Evolutionary conservation across 1,284 basidiomycete species (phyloP).

Genomic region (Heterobasidion occidentale): DNA sequence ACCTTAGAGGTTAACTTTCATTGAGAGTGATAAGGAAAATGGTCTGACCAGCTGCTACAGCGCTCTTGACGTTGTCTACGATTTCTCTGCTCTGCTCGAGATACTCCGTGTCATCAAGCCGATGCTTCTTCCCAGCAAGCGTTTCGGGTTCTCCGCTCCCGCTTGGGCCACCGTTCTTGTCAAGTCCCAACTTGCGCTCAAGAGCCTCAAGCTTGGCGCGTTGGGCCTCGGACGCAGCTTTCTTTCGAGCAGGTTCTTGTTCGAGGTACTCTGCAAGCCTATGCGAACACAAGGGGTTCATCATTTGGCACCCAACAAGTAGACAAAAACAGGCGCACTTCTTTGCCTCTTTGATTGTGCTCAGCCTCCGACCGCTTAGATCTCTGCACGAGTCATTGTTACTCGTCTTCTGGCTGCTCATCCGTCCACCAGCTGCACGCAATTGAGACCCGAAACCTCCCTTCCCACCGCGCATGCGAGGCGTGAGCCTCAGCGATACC

Average conservation of each 20-base stretch:
- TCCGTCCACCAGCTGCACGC: constrained; percentile 92
- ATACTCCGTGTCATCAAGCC: constrained; percentile 89
- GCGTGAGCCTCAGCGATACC: constrained; percentile 57
- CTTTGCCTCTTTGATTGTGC: constrained; percentile 95
- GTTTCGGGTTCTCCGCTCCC: constrained; percentile 37
- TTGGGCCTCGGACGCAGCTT: constrained; percentile 73
- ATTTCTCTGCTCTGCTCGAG: constrained; percentile 90
- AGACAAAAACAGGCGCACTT: constrained; percentile 41
- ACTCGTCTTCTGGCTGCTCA: constrained; percentile 92
- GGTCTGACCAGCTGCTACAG: constrained; percentile 72
- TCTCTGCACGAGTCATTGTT: constrained; percentile 97
- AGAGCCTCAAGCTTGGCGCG: constrained; percentile 82
- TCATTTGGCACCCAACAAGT: background rate
- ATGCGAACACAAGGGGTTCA: background rate
- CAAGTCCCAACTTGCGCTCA: constrained; percentile 74
- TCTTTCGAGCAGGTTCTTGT: constrained; percentile 74
- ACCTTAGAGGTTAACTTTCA: constrained; percentile 7
- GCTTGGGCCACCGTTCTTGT: constrained; percentile 23
- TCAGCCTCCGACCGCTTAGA: constrained; percentile 82
- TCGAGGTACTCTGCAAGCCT: constrained; percentile 90
- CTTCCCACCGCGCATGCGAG: constrained; percentile 82
- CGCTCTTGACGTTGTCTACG: constrained; percentile 87
- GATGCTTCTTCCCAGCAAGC: constrained; percentile 72
- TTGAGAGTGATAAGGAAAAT: background rate
- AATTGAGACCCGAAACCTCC: constrained; percentile 97